Percentiles rank a stretch among this genome's conserved stretches.
Conservation (phyloP, 2,329 filamentous ascomycete genomes). For the Pochonia chlamydosporia region DNA sequence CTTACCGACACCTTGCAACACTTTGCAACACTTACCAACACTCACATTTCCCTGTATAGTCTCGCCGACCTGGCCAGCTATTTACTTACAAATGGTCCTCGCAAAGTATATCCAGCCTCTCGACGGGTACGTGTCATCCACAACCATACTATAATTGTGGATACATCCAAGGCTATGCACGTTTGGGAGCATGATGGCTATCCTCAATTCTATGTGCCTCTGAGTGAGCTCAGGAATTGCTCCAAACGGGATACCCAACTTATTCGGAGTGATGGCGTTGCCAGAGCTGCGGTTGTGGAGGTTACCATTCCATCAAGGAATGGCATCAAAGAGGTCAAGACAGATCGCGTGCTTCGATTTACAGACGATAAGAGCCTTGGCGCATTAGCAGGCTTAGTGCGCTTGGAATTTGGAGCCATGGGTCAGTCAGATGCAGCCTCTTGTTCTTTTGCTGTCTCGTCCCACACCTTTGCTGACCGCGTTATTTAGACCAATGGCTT, state of each 20-base stretch:
- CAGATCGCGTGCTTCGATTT: slow-evolving; percentile 33
- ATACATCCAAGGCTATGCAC: slow-evolving; percentile 29
- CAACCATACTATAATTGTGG: slow-evolving; percentile 26
- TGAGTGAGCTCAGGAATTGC: slow-evolving; percentile 21
- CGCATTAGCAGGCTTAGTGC: slow-evolving; percentile 24
- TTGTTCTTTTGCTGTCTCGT: too few relatives aligned
- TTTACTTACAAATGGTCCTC: slow-evolving; percentile 21
- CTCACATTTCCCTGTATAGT: slow-evolving; percentile 10
- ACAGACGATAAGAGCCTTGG: slow-evolving; percentile 29
- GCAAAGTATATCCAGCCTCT: slow-evolving; percentile 16
- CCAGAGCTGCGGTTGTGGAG: slow-evolving; percentile 22
- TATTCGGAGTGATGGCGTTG: slow-evolving; percentile 19
- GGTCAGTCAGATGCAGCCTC: slow-evolving; percentile 19
- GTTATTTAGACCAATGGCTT: slow-evolving; percentile 29
- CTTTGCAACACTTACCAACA: too few relatives aligned
- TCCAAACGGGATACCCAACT: slow-evolving; percentile 19
- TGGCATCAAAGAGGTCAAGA: slow-evolving; percentile 17
- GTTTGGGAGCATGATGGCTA: slow-evolving; percentile 44
- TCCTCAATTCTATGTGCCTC: slow-evolving; percentile 39
- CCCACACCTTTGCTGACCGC: background rate
- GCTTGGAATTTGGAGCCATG: slow-evolving; percentile 29
- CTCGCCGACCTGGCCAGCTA: slow-evolving; percentile 20
- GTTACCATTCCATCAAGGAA: slow-evolving; percentile 21
- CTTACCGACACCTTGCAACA: too few relatives aligned
- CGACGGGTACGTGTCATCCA: slow-evolving; percentile 29